Percentiles rank a stretch among this genome's conserved stretches.
Conservation (phyloP, 2,329 filamentous ascomycete species). For the Cercospora nicotianae region DNA sequence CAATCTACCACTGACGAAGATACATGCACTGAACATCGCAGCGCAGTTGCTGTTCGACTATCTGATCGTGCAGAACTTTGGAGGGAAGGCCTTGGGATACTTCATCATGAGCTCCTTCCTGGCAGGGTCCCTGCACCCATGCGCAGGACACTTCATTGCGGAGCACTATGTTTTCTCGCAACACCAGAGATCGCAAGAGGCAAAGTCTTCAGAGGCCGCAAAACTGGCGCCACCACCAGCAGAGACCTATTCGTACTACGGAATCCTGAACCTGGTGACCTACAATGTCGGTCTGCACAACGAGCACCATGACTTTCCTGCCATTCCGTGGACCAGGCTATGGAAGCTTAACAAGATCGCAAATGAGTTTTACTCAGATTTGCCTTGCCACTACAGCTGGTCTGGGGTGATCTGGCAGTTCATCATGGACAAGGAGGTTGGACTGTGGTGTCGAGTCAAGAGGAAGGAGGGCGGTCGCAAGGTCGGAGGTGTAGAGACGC, state of each 20-base stretch:
- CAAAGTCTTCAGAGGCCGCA: slow-evolving; percentile 46
- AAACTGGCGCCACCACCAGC: slow-evolving; percentile 58
- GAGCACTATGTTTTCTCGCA: slow-evolving; percentile 71
- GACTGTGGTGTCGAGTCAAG: slow-evolving; percentile 91
- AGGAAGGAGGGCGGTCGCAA: slow-evolving; percentile 71
- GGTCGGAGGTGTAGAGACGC: slow-evolving; percentile 45
- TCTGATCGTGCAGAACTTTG: slow-evolving; percentile 61
- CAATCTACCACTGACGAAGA: slow-evolving; percentile 78
- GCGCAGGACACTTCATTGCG: slow-evolving; percentile 96
- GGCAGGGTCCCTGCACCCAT: slow-evolving; percentile 88
- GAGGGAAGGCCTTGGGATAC: slow-evolving; percentile 71
- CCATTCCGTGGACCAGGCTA: slow-evolving; percentile 89
- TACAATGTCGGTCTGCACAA: slow-evolving; percentile 99
- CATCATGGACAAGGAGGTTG: slow-evolving; percentile 84
- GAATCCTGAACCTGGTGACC: slow-evolving; percentile 83
- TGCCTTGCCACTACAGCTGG: slow-evolving; percentile 90
- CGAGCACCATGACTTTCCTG: slow-evolving; percentile 98
- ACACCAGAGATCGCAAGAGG: slow-evolving; percentile 48
- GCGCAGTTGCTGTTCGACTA: slow-evolving; percentile 78
- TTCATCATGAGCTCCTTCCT: slow-evolving; percentile 88
- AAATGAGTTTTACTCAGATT: slow-evolving; percentile 83
- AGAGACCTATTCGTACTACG: slow-evolving; percentile 97
- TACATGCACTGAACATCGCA: slow-evolving; percentile 79
- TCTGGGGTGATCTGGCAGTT: slow-evolving; percentile 93
- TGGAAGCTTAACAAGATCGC: slow-evolving; percentile 76